Base-by-base conservation (phyloP, 306 rosid species). In the Phaseolus lunatus region DNA sequence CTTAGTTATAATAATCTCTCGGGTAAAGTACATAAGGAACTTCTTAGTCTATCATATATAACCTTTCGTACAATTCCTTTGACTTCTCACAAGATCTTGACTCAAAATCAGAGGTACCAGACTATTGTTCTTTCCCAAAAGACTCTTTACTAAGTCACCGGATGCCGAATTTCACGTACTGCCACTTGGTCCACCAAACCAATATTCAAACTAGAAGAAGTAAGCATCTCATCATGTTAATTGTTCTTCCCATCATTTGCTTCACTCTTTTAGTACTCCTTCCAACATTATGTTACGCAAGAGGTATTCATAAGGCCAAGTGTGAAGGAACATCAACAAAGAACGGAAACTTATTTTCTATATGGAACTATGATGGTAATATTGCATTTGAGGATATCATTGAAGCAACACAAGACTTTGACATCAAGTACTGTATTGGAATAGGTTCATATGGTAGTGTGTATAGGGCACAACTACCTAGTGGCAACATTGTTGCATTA, bases 321-420 rank as follows among this genome's bases (percentile, higher is more conserved):
- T 2, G 9, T 16, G 26, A 39, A 14, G 24, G 26, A 73, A 16
- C 2, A 23, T 14, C 7, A 14, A 1, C 41, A 20, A 56, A 41
- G 19, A 58, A 57, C 5, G 33, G 33, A 4, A 4, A 29, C 33
- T 29, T 29, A 4, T 29, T 29, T 29, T 29, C 33, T 0, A 0
- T 29, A 29, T 29, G 33, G 33, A 29, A 29, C 33, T 29, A 29
- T 29, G 33, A 29, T 29, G 33, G 33, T 0, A 29, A 29, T 4
- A 29, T 29, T 29, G 6, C 33, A 29, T 29, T 29, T 29, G 33
- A 29, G 5, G 33, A 29, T 29, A 75, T 74, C 19, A 74, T 74
- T 58, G 7, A 58, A 24, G 78, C 78, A 23, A 57, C 69, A 4
- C 29, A 73, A 7, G 78, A 73, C 29, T 73, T 73, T 59, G 27